Percentiles rank a stretch among this genome's conserved stretches.
Conservation (phyloP, 2,329 filamentous ascomycete genomes). For the Diaporthe sp. region DNA sequence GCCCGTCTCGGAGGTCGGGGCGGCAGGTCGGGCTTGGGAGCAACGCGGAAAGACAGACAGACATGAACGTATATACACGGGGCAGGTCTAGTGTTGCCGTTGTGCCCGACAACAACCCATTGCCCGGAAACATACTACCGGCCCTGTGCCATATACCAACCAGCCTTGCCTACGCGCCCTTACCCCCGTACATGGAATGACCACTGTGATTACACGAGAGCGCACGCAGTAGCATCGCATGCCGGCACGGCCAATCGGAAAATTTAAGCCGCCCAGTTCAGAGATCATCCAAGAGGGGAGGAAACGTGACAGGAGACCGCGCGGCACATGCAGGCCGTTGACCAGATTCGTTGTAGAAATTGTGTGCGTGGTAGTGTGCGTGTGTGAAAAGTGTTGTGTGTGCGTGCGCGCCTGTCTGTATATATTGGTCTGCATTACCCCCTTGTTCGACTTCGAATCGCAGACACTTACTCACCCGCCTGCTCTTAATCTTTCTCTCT, state of each 20-base stretch:
- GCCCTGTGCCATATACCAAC: neutral
- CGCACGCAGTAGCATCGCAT: slow-evolving; percentile 35
- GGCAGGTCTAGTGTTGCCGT: neutral
- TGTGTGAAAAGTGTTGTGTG: neutral
- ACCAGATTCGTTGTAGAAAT: slow-evolving; percentile 9
- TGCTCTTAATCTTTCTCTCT: neutral
- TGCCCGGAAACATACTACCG: neutral
- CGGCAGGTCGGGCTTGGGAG: neutral
- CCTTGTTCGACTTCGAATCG: neutral
- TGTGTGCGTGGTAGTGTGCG: neutral
- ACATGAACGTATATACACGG: neutral
- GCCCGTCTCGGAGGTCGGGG: slow-evolving; percentile 3
- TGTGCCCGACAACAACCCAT: neutral
- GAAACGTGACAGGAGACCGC: slow-evolving; percentile 31
- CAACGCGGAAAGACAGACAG: neutral
- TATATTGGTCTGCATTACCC: slow-evolving; percentile 35
- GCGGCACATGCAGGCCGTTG: slow-evolving; percentile 20
- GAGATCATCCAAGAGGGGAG: slow-evolving; percentile 27
- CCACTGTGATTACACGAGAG: slow-evolving; percentile 31
- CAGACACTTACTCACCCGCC: slow-evolving; percentile 3
- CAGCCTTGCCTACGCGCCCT: slow-evolving; percentile 24
- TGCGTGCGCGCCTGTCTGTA: neutral
- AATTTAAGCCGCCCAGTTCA: slow-evolving; percentile 15
- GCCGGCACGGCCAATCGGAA: slow-evolving; percentile 28
- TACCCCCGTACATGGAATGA: neutral